These are phyloP conservation scores for Skeletonema marinoi DNA, from an alignment of 108 stramenopile species.

Conservation along the genomic window DNA sequence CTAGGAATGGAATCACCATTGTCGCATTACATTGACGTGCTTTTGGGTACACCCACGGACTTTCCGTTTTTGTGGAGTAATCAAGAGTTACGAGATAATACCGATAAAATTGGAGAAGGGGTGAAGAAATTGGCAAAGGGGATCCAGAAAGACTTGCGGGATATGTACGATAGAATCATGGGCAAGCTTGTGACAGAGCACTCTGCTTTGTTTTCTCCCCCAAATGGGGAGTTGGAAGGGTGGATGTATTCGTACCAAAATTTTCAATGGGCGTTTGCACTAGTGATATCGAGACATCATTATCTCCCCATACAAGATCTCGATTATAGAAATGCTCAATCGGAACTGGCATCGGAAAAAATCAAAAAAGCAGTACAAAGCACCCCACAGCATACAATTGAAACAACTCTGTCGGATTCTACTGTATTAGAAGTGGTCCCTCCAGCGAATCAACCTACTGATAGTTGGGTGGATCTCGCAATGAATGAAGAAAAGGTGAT, in stretches of 20 bases:
- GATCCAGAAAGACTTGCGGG: constrained; percentile 65
- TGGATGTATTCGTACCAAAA: constrained; percentile 66
- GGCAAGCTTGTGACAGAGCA: constrained; percentile 50
- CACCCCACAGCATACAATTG: background rate
- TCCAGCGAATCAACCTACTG: constrained; percentile 55
- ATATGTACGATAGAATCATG: constrained; percentile 68
- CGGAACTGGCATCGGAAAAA: background rate
- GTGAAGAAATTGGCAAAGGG: constrained; percentile 57
- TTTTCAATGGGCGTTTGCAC: constrained; percentile 87
- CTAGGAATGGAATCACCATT: constrained; percentile 58
- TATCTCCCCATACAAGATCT: constrained; percentile 68
- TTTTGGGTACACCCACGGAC: constrained; percentile 51
- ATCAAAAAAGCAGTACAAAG: constrained; percentile 1
- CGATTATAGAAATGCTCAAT: constrained; percentile 21
- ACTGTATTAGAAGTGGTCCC: constrained; percentile 37
- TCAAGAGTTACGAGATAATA: constrained; percentile 29
- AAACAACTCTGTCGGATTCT: constrained; percentile 30
- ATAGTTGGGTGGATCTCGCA: constrained; percentile 51
- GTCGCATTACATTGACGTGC: constrained; percentile 60
- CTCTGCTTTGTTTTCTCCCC: constrained; percentile 67
- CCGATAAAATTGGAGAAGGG: constrained; percentile 37
- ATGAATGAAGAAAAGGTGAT: constrained; percentile 60
- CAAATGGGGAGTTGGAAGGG: constrained; percentile 2
- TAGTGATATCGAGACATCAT: constrained; percentile 88
- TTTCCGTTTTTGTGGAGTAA: constrained; percentile 78